Percentiles rank a stretch among this genome's conserved stretches.
These are phyloP conservation scores for Rosa persica DNA, from an alignment of 306 rosid species.

Conservation along the genomic window DNA sequence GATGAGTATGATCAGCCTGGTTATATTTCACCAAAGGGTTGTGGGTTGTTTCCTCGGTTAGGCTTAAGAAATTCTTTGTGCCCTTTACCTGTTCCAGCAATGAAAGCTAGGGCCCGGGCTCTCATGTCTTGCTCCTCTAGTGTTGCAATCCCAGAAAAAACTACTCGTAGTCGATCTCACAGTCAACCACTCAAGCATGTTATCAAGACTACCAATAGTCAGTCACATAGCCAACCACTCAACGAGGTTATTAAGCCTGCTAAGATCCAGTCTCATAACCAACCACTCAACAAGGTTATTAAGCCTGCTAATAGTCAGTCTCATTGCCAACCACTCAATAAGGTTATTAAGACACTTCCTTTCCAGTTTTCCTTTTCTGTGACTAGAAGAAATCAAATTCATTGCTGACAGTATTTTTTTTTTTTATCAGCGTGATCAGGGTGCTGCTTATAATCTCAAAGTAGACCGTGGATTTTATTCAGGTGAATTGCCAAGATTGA, in stretches of 20 bases:
- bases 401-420: slow-evolving; percentile 17
- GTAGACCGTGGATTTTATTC: slow-evolving; percentile 34
- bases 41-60: slow-evolving; percentile 64
- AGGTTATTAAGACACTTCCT: slow-evolving; percentile 45
- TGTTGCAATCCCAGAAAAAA: slow-evolving; percentile 45
- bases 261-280: slow-evolving; percentile 46
- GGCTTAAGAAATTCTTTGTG: slow-evolving; percentile 68
- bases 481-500: slow-evolving; percentile 44
- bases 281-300: slow-evolving; percentile 34
- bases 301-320: slow-evolving; percentile 28
- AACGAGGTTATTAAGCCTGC: slow-evolving; percentile 30
- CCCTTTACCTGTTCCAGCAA: slow-evolving; percentile 58
- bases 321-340: slow-evolving; percentile 54
- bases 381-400: not conserved
- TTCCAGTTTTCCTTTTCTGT: slow-evolving; percentile 4
- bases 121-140: slow-evolving; percentile 32
- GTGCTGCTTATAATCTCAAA: slow-evolving; percentile 51
- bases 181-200: slow-evolving; percentile 46
- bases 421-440: slow-evolving; percentile 49
- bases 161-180: slow-evolving; percentile 43
- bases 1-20: slow-evolving; percentile 44
- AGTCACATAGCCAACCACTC: slow-evolving; percentile 55
- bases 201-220: not conserved
- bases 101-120: slow-evolving; percentile 48
- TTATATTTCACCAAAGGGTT: slow-evolving; percentile 60